Percentiles rank a stretch among this genome's conserved stretches.
phyloP scores from a whole-genome alignment of 306 rosid genomes.

The Rosa persica region DNA sequence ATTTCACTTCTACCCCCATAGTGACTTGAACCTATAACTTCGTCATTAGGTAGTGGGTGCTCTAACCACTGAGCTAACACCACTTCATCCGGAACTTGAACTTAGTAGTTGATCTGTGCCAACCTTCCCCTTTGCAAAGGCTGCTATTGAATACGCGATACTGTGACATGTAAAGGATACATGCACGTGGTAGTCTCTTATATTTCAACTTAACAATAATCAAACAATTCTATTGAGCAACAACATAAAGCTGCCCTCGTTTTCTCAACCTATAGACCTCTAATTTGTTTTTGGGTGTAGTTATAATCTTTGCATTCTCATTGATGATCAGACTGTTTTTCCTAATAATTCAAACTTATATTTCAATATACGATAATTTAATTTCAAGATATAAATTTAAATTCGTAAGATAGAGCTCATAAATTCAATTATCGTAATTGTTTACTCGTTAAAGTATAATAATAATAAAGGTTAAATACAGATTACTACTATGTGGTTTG shows the following conservation, averaged over 20 bases:
- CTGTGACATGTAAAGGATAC: background rate
- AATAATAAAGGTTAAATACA: too few species aligned
- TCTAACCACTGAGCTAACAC: too few species aligned
- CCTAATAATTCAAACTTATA: too few species aligned
- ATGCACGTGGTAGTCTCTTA: background rate
- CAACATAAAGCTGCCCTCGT: background rate
- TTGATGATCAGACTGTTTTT: background rate
- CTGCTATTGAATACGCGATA: background rate
- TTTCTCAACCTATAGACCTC: background rate
- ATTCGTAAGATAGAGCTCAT: too few species aligned
- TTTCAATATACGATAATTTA: too few species aligned
- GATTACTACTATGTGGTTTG: too few species aligned
- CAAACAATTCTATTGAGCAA: background rate
- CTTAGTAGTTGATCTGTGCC: background rate
- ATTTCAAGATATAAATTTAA: too few species aligned
- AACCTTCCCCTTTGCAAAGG: background rate
- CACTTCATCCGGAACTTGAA: too few species aligned
- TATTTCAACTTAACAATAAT: background rate
- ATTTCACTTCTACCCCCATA: too few species aligned
- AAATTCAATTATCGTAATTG: background rate
- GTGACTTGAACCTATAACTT: too few species aligned
- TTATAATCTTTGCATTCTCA: background rate
- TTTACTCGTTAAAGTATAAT: too few species aligned
- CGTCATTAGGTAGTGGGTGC: too few species aligned
- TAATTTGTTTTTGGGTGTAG: background rate